A percentile compares a stretch with the other conserved stretches of the same genome.
phyloP scores from a whole-genome alignment of 352 stramenopile genomes.

The Phytophthora litchii region DNA sequence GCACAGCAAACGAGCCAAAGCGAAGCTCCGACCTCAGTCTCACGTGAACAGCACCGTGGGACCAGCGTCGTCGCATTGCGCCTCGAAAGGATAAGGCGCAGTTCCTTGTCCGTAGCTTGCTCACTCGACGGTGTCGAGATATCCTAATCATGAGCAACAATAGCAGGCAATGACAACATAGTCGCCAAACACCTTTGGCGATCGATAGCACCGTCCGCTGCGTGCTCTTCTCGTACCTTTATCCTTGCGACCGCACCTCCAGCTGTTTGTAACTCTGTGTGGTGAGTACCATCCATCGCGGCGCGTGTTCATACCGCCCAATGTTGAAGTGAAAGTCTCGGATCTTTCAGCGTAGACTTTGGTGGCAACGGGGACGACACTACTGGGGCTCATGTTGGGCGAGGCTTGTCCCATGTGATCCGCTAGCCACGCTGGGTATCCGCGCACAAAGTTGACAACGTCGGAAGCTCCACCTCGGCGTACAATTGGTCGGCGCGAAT shows the following conservation, averaged over 20 bases:
- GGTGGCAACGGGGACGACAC: too few species aligned
- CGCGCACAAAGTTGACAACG: constrained; percentile 7
- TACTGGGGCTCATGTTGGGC: too few species aligned
- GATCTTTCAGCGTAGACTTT: too few species aligned
- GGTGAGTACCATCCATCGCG: too few species aligned
- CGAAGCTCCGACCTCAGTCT: constrained; percentile 17
- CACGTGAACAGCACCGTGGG: constrained; percentile 4
- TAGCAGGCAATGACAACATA: too few species aligned
- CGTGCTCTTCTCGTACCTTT: too few species aligned
- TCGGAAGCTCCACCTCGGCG: constrained; percentile 10
- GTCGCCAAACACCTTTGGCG: neutral
- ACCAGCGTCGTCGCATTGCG: constrained; percentile 20
- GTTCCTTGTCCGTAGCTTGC: constrained; percentile 12
- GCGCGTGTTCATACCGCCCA: too few species aligned
- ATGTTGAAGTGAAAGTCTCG: too few species aligned
- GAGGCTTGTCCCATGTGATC: too few species aligned
- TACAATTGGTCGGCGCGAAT: constrained; percentile 28
- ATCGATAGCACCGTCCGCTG: neutral
- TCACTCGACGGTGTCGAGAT: neutral
- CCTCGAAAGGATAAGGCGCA: constrained; percentile 9
- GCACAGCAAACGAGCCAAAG: constrained; percentile 8
- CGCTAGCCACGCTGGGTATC: neutral
- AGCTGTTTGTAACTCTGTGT: too few species aligned
- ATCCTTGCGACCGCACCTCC: too few species aligned
- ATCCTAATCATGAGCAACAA: too few species aligned